Evolutionary conservation across 495 filamentous ascomycete species (phyloP), one percentile per base, ranked within the genome.

Genomic region (Aspergillus sclerotioniger): DNA sequence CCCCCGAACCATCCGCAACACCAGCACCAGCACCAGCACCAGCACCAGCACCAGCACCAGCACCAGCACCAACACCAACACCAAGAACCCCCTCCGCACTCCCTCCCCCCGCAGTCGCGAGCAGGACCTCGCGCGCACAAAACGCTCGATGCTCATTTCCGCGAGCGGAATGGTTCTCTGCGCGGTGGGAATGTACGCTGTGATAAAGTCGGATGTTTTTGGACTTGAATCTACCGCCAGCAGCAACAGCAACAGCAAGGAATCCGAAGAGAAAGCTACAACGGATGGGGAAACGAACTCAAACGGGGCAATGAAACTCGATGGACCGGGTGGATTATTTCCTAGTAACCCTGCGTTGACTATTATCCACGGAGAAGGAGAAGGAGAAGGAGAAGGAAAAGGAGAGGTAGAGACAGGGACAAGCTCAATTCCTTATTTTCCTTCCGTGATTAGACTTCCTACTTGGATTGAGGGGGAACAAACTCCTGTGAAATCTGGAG

Each of bases 371-470:
- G 81, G 82, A 3, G 82, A 87, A n/a, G 79, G 84, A 49, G 5
- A 21, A 8, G 71, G 76, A 8, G 77, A 74, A 3, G 82, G 86
- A n/a, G 79, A 84, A 49, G 5, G 13, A 8, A 71, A 76, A 8
- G 77, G 74, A 17, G 87, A 90, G 44, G 86, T 95, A 0, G 73
- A 81, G 3, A 95, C 91, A 2, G 90, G 92, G n/a, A 94, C 89
- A 55, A 89, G 83, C 70, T 85, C 85, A 5, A 83, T 97, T 0
- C 91, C 92, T 1, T 80, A 81, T 43, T 96, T 97, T 70, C 93
- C 94, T 0, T 78, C 82, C 46, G 84, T 83, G 1, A 82, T 97
- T 50, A 71, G 76, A 35, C 74, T 96, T 0, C 82, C 86, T 2
- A 56, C 2, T 3, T 25, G 25, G 25, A 25, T 25, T 5, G 25